These are phyloP conservation scores for Citrullus colocynthis DNA, from an alignment of 306 rosid genomes.

Conservation along the genomic window DNA sequence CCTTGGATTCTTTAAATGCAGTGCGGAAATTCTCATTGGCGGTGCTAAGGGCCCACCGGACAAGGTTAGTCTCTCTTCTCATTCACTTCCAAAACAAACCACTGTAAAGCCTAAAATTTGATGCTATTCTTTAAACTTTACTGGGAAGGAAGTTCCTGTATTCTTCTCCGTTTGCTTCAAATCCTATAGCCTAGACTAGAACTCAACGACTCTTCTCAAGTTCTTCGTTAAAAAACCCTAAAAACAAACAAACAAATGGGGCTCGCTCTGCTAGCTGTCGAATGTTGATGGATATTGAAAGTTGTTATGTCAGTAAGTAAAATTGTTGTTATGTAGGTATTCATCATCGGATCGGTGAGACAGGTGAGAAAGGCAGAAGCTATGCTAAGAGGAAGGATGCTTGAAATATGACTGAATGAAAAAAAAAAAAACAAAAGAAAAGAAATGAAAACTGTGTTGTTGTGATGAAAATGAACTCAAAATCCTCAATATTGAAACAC, in stretches of 20 bases:
- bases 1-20: conserved; percentile 20
- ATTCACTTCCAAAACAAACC: neutral
- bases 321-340: conserved; percentile 35
- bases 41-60: conserved; percentile 85
- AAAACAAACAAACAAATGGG: neutral
- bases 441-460: neutral
- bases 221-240: too few species aligned
- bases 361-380: conserved; percentile 98
- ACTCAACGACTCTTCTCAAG: neutral
- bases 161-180: neutral
- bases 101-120: neutral
- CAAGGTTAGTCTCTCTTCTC: conserved; percentile 51
- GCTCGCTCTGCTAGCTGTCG: neutral
- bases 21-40: conserved; percentile 85
- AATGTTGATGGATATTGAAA: too few species aligned
- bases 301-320: neutral
- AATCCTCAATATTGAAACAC: neutral
- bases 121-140: neutral
- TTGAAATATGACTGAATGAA: conserved; percentile 31
- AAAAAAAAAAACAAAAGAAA: too few species aligned
- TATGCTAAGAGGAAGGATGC: conserved; percentile 77
- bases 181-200: neutral
- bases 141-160: neutral
- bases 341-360: conserved; percentile 71
- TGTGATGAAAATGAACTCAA: conserved; percentile 6